phyloP scores from a whole-genome alignment of 148 eudicot genomes.

The Amaranthus palmeri region DNA sequence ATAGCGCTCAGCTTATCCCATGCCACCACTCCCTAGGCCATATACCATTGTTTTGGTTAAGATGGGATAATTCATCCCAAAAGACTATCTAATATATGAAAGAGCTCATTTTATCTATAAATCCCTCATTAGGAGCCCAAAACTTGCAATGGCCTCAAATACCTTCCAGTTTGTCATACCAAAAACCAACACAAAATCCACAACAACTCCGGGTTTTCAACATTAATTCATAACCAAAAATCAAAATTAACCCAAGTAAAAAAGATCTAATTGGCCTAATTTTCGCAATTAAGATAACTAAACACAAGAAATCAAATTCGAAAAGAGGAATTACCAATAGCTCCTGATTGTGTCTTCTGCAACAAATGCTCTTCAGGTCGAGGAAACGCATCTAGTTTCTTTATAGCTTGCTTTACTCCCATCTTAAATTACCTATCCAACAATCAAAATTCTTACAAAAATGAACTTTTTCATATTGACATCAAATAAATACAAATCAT shows the following conservation, averaged over 20 bases:
- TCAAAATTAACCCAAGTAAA: background rate
- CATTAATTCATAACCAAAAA: background rate
- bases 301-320: background rate
- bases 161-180: background rate
- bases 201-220: background rate
- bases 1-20: no score
- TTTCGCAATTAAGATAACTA: no score
- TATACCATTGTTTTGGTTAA: no score
- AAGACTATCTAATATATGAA: no score
- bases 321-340: constrained; percentile 49
- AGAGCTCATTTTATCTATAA: no score
- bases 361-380: constrained; percentile 92
- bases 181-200: background rate
- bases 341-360: constrained; percentile 92
- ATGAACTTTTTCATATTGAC: background rate
- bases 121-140: background rate
- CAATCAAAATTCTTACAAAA: background rate
- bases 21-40: no score
- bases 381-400: constrained; percentile 84
- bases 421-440: constrained; percentile 20
- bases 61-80: no score
- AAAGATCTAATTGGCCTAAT: no score
- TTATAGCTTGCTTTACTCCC: constrained; percentile 85
- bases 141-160: background rate
- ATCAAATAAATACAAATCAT: background rate